A percentile compares a stretch with the other conserved stretches of the same genome.
phyloP scores from a whole-genome alignment of 176 grass and related monocot species.

The Calamus simplicifolius region DNA sequence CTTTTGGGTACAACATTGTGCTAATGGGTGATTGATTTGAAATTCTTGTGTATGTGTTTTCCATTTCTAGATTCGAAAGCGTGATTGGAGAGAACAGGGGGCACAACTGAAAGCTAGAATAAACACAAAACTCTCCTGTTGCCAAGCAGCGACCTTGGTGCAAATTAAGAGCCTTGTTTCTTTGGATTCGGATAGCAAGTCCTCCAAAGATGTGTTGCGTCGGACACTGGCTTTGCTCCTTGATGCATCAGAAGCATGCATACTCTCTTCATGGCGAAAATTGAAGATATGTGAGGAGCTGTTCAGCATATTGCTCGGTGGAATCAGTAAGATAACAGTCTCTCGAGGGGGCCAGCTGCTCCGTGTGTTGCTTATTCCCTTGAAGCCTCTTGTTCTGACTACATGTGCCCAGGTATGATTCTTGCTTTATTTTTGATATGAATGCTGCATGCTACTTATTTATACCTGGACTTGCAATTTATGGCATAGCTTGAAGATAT shows the following conservation, averaged over 20 bases:
- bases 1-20: too few relatives aligned
- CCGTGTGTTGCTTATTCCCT: conserved; percentile 77
- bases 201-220: conserved; percentile 83
- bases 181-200: conserved; percentile 60
- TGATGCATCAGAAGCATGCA: conserved; percentile 82
- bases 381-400: conserved; percentile 94
- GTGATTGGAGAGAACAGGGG: conserved; percentile 95
- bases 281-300: conserved; percentile 84
- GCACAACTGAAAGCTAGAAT: conserved; percentile 79
- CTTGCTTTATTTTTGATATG: background rate
- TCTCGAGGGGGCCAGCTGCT: conserved; percentile 89
- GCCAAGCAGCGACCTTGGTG: conserved; percentile 77
- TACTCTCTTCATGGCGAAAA: conserved; percentile 92
- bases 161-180: conserved; percentile 50
- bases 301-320: conserved; percentile 73
- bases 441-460: too few relatives aligned
- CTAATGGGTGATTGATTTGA: too few relatives aligned
- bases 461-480: too few relatives aligned
- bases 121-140: conserved; percentile 83
- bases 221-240: conserved; percentile 77
- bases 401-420: conserved; percentile 75
- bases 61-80: conserved; percentile 76
- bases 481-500: too few relatives aligned
- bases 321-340: conserved; percentile 92
- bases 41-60: background rate